phyloP scores from a whole-genome alignment of 164 flowering plant genomes.

The Aristolochia contorta region DNA sequence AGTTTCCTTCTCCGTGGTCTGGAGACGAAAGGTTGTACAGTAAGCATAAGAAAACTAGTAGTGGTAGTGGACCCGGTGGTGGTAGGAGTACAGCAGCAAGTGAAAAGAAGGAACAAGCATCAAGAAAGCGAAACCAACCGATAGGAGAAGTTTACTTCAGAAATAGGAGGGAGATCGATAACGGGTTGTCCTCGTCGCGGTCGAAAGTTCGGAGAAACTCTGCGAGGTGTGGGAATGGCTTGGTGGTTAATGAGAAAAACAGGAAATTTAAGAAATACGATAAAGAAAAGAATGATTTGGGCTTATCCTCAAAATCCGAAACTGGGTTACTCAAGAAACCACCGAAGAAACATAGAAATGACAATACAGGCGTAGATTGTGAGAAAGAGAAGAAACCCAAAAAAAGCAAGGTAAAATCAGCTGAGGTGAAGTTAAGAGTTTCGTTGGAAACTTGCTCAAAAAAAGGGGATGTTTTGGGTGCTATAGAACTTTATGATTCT shows the following conservation, averaged over 20 bases:
- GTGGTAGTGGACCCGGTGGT: background rate
- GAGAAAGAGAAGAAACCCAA: constrained; percentile 14
- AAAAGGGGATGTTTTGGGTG: constrained; percentile 67
- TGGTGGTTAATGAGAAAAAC: background rate
- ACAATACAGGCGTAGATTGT: background rate
- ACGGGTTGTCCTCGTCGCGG: background rate
- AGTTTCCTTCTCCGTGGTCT: constrained; percentile 25
- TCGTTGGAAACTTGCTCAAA: constrained; percentile 70
- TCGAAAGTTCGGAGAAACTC: background rate
- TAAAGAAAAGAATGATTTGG: background rate
- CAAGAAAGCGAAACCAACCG: constrained; percentile 12
- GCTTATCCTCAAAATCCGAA: background rate
- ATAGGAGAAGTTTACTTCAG: background rate
- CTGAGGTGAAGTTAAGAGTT: constrained; percentile 26
- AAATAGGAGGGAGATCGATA: background rate
- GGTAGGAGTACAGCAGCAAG: background rate
- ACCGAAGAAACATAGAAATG: background rate
- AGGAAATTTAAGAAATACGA: background rate
- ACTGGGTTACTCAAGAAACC: background rate
- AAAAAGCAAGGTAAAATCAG: constrained; percentile 23
- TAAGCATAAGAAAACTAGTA: constrained; percentile 5
- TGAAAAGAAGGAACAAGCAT: constrained; percentile 3
- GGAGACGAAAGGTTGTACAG: constrained; percentile 11
- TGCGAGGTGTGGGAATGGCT: background rate
- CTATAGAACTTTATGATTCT: constrained; percentile 51